Evolutionary conservation across 441 rosid genomes (phyloP), one percentile per base, ranked within the genome.

Genomic region (Theobroma grandiflorum): DNA sequence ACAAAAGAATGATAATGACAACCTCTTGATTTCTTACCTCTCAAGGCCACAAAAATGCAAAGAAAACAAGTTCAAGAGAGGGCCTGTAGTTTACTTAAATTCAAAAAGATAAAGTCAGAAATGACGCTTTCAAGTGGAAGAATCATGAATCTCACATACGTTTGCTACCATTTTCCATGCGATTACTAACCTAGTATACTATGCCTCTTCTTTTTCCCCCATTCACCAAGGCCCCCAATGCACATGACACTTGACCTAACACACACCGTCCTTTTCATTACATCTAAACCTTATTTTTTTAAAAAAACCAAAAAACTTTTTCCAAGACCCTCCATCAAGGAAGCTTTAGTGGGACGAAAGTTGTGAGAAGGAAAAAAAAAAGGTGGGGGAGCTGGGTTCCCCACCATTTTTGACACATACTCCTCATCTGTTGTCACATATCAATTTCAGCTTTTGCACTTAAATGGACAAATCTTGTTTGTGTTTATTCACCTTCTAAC

Each of bases 231-330:
- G 35, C 49, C 66, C 2, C 18, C 40, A 78, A 77, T 72, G 49
- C 85, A 67, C 86, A 80, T 82, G 87, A 87, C 65, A 75, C 80
- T 78, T 73, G 72, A 85, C 88, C 86, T 80, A 87, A 82, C 88
- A 71, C 76, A 72, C 75, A 6, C 31, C 31, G 74, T 59, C 83
- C 33, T 80, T 82, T 76, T 72, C 84, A 20, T 69, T 70, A 42
- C 62, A 82, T 75, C 55, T 14, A 12, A 20, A 9, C 43, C 37
- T 63, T 16, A n/a, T 74, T 16, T 26, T 20, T 16, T 31, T 31
- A 5, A 18, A 3, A 52, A 58, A 61, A 11, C 37, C 38, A 26
- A 50, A 71, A 71, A 45, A 6, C 49, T 45, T 40, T 71, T 69
- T 47, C 15, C 14, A 31, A 15, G 40, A 43, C 63, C 67, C 38